Evolutionary conservation across 805 yeast genomes (phyloP), one percentile per base, ranked within the genome.

Genomic region (Teunomyces cretensis): DNA sequence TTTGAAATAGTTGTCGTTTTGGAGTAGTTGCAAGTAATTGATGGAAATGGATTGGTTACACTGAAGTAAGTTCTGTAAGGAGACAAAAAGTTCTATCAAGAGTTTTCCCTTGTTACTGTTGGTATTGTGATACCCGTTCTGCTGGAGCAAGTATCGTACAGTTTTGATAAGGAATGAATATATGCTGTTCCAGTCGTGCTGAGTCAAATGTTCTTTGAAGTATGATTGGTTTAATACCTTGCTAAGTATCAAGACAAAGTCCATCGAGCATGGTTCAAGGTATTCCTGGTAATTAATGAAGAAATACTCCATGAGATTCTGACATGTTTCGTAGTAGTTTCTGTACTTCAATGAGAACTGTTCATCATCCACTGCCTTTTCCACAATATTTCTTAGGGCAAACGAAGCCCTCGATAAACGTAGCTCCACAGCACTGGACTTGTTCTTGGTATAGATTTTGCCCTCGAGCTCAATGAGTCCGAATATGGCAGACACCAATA

Each of bases 401-500:
- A 61, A 64, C 6, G 71, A 63, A 0, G 67, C 71, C 13, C 51
- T 55, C 14, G 66, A 51, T 6, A 68, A 53, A 42, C 75, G 54
- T 8, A 48, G 45, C 17, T 61, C 64, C 2, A 61, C 61, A 4
- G 67, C 49, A 8, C 51, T 41, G 0, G 72, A 43, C 6, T 53
- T 51, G 38, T 46, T 60, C 44, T 57, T 58, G 14, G 39, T 6
- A 46, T 56, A 67, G 3, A 60, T 33, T 1, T 57, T 51, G n/a
- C 64, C 56, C 46, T 80, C 84, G 12, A 52, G 52, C 26, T 64
- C 70, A 51, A 58, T 41, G 57, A 60, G 47, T 11, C 50, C 51
- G n/a, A 67, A 52, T 2, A 66, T 47, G 5, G 66, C 61, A n/a
- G 46, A 36, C 6, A 53, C 41, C 27, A 70, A 46, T 3, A 52